Conservation (phyloP, 1,284 basidiomycete species). For the Cutaneotrichosporon cyanovorans region DNA sequence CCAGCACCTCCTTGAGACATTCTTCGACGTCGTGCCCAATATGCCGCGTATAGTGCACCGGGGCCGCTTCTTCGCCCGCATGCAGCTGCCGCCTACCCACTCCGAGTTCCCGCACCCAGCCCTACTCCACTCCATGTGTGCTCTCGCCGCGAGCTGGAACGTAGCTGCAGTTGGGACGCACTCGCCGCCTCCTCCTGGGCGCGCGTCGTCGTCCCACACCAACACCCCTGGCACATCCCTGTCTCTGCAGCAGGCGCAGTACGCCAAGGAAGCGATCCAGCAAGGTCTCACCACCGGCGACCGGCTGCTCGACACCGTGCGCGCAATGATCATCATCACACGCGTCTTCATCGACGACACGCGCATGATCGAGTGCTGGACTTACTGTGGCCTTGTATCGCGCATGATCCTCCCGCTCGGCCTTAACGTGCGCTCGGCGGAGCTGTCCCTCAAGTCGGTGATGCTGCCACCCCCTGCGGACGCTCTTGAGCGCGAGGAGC, state of each 20-base stretch:
- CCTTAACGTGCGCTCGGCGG: conserved; percentile 39
- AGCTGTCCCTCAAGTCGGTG: conserved; percentile 37
- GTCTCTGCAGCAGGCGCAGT: conserved; percentile 30
- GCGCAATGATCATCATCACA: conserved; percentile 41
- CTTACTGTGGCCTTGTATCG: conserved; percentile 36
- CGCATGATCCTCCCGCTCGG: conserved; percentile 43
- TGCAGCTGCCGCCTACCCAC: conserved; percentile 47
- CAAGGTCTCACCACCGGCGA: conserved; percentile 41
- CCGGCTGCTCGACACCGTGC: conserved; percentile 39
- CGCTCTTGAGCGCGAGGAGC: conserved; percentile 43
- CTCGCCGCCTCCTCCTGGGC: not conserved
- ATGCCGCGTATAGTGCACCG: conserved; percentile 42
- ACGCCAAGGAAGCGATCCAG: conserved; percentile 36
- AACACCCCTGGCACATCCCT: not conserved
- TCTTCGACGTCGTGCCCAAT: conserved; percentile 41
- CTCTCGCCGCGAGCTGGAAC: conserved; percentile 38
- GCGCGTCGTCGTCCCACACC: not conserved
- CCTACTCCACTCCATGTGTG: conserved; percentile 47
- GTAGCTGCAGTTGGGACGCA: not conserved
- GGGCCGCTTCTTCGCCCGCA: conserved; percentile 41
- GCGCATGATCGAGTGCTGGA: conserved; percentile 45
- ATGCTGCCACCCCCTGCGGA: conserved; percentile 40
- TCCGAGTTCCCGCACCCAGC: conserved; percentile 46
- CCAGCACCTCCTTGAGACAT: conserved; percentile 41
- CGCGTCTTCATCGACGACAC: conserved; percentile 44